Percentiles rank a stretch among this genome's conserved stretches.
phyloP scores from a whole-genome alignment of 1,284 basidiomycete genomes.

The Sphagnurus paluster region DNA sequence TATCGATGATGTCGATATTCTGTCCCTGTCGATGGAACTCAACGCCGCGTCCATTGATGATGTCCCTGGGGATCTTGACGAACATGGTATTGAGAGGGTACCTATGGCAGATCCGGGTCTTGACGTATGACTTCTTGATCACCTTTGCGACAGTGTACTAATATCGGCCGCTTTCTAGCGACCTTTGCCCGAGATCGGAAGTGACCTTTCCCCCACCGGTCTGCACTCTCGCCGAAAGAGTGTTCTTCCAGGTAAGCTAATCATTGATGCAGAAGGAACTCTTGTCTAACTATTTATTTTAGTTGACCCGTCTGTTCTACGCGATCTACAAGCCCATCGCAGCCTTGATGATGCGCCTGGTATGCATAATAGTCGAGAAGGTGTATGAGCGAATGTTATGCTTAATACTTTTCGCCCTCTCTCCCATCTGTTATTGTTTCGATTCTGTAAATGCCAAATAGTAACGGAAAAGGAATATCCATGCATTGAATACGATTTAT shows the following conservation, averaged over 20 bases:
- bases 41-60: constrained; percentile 86
- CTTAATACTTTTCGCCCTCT: constrained; percentile 3
- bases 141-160: constrained; percentile 10
- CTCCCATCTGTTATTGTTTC: constrained; percentile 5
- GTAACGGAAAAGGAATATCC: too few species aligned
- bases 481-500: too few species aligned
- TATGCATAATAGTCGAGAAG: constrained; percentile 21
- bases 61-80: constrained; percentile 72
- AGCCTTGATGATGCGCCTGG: constrained; percentile 64
- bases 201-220: constrained; percentile 49
- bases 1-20: constrained; percentile 79
- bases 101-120: constrained; percentile 88
- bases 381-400: constrained; percentile 10
- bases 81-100: constrained; percentile 82
- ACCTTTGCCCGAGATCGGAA: constrained; percentile 60
- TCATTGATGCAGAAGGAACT: constrained; percentile 1
- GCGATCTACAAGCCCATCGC: constrained; percentile 84
- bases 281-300: constrained; percentile 17
- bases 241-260: constrained; percentile 73
- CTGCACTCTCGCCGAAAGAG: constrained; percentile 84
- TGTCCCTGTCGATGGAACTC: constrained; percentile 86
- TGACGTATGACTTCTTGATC: constrained; percentile 60
- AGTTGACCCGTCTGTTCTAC: constrained; percentile 87
- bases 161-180: constrained; percentile 38
- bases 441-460: constrained; percentile 2